Evolutionary conservation across 306 rosid genomes (phyloP).

Genomic region (Dryas octopetala): DNA sequence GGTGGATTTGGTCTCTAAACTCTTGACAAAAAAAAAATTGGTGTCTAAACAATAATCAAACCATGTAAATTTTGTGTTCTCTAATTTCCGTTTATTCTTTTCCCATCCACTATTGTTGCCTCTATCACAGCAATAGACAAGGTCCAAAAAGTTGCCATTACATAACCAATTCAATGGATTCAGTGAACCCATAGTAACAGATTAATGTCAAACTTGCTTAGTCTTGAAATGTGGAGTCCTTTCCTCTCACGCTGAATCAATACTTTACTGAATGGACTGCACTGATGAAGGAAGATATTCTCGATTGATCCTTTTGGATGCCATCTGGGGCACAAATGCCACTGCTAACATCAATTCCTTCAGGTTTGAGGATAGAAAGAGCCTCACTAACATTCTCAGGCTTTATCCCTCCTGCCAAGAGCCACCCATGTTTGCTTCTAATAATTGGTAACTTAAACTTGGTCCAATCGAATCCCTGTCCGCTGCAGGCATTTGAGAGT

Average conservation of each 20-base stretch:
- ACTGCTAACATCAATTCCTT: constrained; percentile 89
- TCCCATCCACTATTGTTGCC: no score
- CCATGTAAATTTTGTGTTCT: no score
- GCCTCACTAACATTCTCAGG: constrained; percentile 70
- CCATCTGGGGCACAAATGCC: constrained; percentile 85
- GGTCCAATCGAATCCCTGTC: constrained; percentile 73
- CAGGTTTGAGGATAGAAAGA: constrained; percentile 62
- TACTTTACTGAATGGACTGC: constrained; percentile 48
- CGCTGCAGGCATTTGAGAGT: constrained; percentile 46
- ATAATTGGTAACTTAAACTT: constrained; percentile 63
- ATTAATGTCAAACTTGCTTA: background rate
- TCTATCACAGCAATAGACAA: background rate
- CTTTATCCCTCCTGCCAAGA: constrained; percentile 87
- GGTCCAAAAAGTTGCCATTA: background rate
- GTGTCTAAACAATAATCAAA: no score
- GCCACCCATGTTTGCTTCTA: constrained; percentile 90
- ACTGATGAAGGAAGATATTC: constrained; percentile 54
- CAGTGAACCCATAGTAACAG: background rate
- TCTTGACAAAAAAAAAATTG: no score
- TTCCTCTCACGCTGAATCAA: constrained; percentile 15
- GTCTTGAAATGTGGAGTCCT: background rate
- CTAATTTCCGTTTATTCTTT: no score
- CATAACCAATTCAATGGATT: background rate
- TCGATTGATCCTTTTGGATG: constrained; percentile 64
- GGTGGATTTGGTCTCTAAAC: no score